Evolutionary conservation across 768 basidiomycete species (phyloP).

Genomic region (Fibroporia radiculosa): DNA sequence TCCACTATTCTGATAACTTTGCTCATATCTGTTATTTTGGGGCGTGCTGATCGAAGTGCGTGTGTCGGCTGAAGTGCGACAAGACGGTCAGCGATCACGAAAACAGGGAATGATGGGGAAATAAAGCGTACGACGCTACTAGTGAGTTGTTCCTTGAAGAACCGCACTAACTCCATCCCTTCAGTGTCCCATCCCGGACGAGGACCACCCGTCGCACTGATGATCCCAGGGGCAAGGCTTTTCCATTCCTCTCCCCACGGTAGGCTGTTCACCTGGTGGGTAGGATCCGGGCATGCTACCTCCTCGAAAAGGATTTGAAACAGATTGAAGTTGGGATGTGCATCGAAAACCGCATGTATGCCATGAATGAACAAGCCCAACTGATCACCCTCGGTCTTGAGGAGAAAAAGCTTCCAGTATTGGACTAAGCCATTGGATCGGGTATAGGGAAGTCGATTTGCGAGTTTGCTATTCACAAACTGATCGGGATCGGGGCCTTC

Average conservation of each 20-base stretch:
- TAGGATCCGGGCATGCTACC: background rate
- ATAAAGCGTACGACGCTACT: too few species aligned
- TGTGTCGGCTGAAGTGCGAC: background rate
- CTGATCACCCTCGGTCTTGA: background rate
- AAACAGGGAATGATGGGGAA: too few species aligned
- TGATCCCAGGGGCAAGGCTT: background rate
- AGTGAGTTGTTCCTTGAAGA: background rate
- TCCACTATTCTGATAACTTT: background rate
- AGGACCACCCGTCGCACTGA: constrained; percentile 3
- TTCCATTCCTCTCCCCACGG: constrained; percentile 3
- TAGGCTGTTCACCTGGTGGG: background rate
- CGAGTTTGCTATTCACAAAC: background rate
- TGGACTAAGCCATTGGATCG: background rate
- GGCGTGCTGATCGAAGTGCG: background rate
- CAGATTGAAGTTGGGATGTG: background rate
- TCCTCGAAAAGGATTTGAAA: constrained; percentile 1
- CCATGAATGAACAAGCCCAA: constrained; percentile 3
- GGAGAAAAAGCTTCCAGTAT: background rate
- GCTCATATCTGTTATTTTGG: background rate
- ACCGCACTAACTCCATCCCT: background rate
- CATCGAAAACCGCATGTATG: constrained; percentile 4
- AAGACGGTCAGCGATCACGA: too few species aligned
- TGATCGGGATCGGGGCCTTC: background rate
- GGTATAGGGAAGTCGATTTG: background rate
- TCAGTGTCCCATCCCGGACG: constrained; percentile 1